Base-by-base conservation (phyloP, 1,284 basidiomycete genomes). In the Pulveroboletus sp. region DNA sequence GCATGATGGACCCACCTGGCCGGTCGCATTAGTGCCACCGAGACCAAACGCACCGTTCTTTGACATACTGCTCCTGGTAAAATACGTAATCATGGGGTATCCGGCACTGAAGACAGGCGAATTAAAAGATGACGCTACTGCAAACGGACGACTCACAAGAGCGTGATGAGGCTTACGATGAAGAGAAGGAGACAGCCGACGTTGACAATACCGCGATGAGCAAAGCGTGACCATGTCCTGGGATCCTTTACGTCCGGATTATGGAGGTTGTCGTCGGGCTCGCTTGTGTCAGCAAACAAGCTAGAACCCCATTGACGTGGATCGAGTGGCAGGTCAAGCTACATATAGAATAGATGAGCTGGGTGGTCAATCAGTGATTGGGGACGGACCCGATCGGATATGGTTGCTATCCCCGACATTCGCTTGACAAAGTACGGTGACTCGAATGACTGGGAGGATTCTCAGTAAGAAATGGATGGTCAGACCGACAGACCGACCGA, bases 21-120 rank as follows among this genome's bases (percentile, higher is more conserved):
- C 90, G n/a, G 78, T 80, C 8, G 80, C 82, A 65, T 91, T 92
- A 37, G 76, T 83, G 11, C 89, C 89, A 36, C 90, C 90, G 40
- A 90, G 66, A 65, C 89, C 88, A 70, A 81, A 86, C 0, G 81
- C 82, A 41, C 76, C 74, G 32, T 69, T 65, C 29, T 58, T 76
- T 7, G 75, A 71, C 24, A 63, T 59, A 37, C 58, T 57, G 26
- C 71, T 60, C 12, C 65, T 68, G 21, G 73, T 77, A 57, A 81
- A 76, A 64, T 82, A 85, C 33, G 79, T 73, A n/a, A 76, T 65
- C 43, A 83, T 66, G 8, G 81, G 82, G 61, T 81, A 84, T 33
- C 79, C 82, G 49, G 78, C 76, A 56, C 82, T 83, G 48, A 48
- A 51, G 43, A 39, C 46, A 48, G 17, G 36, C 21, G 6, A 21